phyloP scores from a whole-genome alignment of 768 basidiomycete species.

The Pulveroboletus sp. region DNA sequence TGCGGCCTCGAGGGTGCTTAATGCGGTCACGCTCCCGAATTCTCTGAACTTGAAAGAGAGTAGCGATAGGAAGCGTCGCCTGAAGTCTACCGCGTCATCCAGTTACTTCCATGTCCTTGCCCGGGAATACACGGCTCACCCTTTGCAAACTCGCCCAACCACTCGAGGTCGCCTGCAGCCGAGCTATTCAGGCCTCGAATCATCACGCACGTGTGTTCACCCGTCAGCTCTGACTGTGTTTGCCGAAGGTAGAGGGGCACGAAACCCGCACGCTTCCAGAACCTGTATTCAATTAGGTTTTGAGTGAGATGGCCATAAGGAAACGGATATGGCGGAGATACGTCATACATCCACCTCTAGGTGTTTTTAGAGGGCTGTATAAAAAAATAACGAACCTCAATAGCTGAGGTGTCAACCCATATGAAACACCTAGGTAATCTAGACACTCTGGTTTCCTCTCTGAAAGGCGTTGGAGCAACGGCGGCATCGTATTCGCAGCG shows the following conservation, averaged over 20 bases:
- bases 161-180: slow-evolving; percentile 58
- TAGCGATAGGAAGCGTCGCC: slow-evolving; percentile 81
- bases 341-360: neutral
- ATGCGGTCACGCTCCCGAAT: slow-evolving; percentile 80
- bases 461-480: slow-evolving; percentile 82
- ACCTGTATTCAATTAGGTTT: slow-evolving; percentile 39
- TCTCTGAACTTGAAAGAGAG: slow-evolving; percentile 95
- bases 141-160: slow-evolving; percentile 86
- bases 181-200: slow-evolving; percentile 76
- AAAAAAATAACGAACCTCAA: slow-evolving; percentile 47
- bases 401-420: slow-evolving; percentile 84
- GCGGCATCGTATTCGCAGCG: slow-evolving; percentile 77
- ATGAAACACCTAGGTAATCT: slow-evolving; percentile 95
- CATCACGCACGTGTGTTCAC: slow-evolving; percentile 97
- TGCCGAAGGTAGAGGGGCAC: slow-evolving; percentile 91
- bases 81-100: slow-evolving; percentile 63
- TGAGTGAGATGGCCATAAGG: neutral
- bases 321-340: neutral
- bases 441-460: slow-evolving; percentile 86
- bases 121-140: slow-evolving; percentile 38
- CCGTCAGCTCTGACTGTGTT: slow-evolving; percentile 90
- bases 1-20: slow-evolving; percentile 86
- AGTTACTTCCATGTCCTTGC: neutral
- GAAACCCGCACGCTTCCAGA: slow-evolving; percentile 95
- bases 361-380: neutral